Evolutionary conservation across 331 rosid genomes (phyloP), one percentile per base, ranked within the genome.

Genomic region (Cydonia oblonga): DNA sequence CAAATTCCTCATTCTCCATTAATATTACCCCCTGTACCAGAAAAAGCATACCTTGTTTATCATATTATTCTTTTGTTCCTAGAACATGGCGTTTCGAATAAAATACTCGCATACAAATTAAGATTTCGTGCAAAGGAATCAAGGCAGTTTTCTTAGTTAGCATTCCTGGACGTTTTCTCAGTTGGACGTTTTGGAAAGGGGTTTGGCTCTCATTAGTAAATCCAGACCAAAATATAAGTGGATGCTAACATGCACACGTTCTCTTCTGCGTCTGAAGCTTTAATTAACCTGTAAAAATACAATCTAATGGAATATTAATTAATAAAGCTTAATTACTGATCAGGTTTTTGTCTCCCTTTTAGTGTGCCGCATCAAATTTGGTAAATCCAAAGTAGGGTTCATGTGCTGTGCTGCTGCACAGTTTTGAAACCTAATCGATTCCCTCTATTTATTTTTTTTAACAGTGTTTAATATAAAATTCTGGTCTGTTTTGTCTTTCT

Each of bases 221-320:
- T 74, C 64, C 38, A 32, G 26, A 53, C 26, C 70, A 74, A 74
- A 52, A 9, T 29, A 4, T 16, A 4, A 78, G 88, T 85, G 95
- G 92, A 75, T 78, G 76, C 73, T 82, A 87, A 87, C 95, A 74
- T 88, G 93, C 92, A 77, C 62, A 64, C 71, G 71, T 73, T 80
- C 65, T 77, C 46, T 53, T 73, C 71, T 77, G 64, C 58, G 42
- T 64, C 64, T 57, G 20, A 76, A 74, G 38, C 56, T 33, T 61
- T 25, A 65, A 51, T 19, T 74, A 74, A 81, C 12, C 69, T 28
- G 49, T 16, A 74, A 30, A 76, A 70, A 81, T 18, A 49, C 4
- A 49, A 49, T 16, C 3, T 18, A 49, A 16, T 16, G 54, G 16
- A 49, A 49, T 49, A 6, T 49, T 49, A 5, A 49, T 18, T 49